These are phyloP conservation scores for Thermothielavioides terrestris DNA, from an alignment of 495 filamentous ascomycete species.

Conservation along the genomic window DNA sequence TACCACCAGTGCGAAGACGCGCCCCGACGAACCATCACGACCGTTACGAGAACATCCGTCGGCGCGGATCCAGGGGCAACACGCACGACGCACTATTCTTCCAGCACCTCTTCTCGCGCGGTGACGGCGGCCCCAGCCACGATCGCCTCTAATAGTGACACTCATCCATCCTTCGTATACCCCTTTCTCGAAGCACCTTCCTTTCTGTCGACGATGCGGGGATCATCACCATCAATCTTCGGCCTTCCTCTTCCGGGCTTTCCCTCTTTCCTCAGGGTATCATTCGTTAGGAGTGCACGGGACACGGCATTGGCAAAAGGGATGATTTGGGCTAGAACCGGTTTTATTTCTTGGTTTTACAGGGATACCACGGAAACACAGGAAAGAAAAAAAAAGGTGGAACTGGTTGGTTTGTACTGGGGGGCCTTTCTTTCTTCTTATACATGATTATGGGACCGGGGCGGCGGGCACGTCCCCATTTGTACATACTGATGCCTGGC, in stretches of 20 bases:
- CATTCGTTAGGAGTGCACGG: not conserved
- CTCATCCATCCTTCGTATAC: not conserved
- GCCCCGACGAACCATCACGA: too few relatives aligned
- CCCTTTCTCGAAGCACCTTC: not conserved
- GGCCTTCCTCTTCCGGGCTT: not conserved
- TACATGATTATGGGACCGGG: not conserved
- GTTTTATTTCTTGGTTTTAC: not conserved
- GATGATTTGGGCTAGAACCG: not conserved
- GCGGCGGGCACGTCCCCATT: constrained; percentile 9
- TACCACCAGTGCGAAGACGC: not conserved
- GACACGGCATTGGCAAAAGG: constrained; percentile 1
- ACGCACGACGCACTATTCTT: too few relatives aligned
- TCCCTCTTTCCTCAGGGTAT: not conserved
- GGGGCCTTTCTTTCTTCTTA: not conserved
- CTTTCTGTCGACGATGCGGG: not conserved
- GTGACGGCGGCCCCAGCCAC: not conserved
- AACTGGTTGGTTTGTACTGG: not conserved
- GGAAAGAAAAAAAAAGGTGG: not conserved
- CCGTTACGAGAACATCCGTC: not conserved
- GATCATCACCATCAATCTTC: not conserved
- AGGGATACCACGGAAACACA: constrained; percentile 6
- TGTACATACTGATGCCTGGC: constrained; percentile 1
- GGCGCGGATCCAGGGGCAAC: too few relatives aligned
- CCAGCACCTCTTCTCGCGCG: not conserved
- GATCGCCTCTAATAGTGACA: too few relatives aligned